Evolutionary conservation across 2,329 filamentous ascomycete species (phyloP).

Genomic region (Hymenoscyphus linearis): DNA sequence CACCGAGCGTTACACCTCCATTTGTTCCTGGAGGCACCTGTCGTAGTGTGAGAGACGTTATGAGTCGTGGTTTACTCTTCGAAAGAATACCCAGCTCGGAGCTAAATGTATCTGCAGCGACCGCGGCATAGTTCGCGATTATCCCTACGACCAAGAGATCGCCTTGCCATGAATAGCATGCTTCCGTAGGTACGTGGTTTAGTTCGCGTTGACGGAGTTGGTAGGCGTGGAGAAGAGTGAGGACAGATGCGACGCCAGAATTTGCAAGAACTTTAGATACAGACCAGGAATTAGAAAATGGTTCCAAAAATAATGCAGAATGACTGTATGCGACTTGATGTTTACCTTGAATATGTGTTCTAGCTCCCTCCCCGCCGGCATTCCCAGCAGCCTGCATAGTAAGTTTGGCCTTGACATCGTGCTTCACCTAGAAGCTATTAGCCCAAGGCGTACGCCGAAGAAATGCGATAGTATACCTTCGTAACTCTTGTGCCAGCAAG

Average conservation of each 20-base stretch:
- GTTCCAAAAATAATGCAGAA: background rate
- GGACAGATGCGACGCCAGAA: conserved; percentile 69
- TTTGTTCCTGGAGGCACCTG: conserved; percentile 88
- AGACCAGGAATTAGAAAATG: conserved; percentile 3
- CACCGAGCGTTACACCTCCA: conserved; percentile 76
- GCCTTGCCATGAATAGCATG: conserved; percentile 55
- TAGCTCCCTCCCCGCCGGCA: conserved; percentile 71
- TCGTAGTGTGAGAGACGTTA: conserved; percentile 72
- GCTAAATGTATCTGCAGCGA: conserved; percentile 88
- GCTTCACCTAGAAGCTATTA: conserved; percentile 61
- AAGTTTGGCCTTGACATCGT: conserved; percentile 74
- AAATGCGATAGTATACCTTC: conserved; percentile 48
- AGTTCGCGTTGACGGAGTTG: conserved; percentile 48
- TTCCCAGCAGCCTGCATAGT: conserved; percentile 72
- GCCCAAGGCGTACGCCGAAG: conserved; percentile 1
- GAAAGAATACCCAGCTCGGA: conserved; percentile 93
- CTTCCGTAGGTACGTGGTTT: conserved; percentile 9
- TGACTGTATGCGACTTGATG: background rate
- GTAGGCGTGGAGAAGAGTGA: conserved; percentile 53
- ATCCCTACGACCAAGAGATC: conserved; percentile 61
- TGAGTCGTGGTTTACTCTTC: conserved; percentile 68
- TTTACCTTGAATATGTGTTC: conserved; percentile 74
- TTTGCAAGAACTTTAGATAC: conserved; percentile 67
- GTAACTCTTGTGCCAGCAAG: conserved; percentile 78
- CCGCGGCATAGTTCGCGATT: conserved; percentile 81